phyloP scores from a whole-genome alignment of 495 filamentous ascomycete species.

The Aspergillus affinis region DNA sequence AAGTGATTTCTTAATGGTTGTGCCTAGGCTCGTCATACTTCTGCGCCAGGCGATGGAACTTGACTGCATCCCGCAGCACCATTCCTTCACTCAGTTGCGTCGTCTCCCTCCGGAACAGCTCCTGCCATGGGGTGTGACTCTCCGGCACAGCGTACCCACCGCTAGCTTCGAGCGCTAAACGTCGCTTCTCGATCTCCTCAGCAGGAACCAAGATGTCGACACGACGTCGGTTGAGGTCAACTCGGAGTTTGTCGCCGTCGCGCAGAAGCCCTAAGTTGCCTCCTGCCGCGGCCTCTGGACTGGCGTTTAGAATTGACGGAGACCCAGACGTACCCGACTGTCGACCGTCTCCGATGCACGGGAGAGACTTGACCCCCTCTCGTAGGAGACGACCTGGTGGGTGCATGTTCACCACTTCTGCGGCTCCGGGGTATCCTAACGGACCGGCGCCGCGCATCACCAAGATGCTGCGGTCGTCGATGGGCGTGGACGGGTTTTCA shows the following conservation, averaged over 20 bases:
- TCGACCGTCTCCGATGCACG: constrained; percentile 57
- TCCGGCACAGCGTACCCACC: constrained; percentile 38
- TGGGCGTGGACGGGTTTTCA: constrained; percentile 43
- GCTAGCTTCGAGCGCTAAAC: constrained; percentile 43
- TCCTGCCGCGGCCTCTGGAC: constrained; percentile 60
- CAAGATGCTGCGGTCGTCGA: constrained; percentile 50
- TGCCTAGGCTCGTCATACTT: constrained; percentile 43
- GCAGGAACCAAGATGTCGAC: constrained; percentile 54
- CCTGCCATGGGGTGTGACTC: constrained; percentile 52
- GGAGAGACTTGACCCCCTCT: constrained; percentile 48
- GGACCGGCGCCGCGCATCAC: constrained; percentile 56
- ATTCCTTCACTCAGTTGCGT: constrained; percentile 53
- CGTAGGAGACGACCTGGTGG: constrained; percentile 47
- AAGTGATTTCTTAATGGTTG: constrained; percentile 39
- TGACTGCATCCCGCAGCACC: constrained; percentile 50
- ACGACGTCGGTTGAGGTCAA: constrained; percentile 53
- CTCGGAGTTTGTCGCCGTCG: constrained; percentile 55
- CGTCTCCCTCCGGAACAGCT: constrained; percentile 50
- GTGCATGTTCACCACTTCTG: constrained; percentile 59
- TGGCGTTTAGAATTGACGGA: constrained; percentile 55
- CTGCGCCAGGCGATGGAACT: constrained; percentile 54
- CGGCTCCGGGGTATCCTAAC: constrained; percentile 53
- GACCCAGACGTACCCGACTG: constrained; percentile 57
- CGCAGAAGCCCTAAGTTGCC: constrained; percentile 55
- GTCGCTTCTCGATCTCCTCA: constrained; percentile 65